These are phyloP conservation scores for Hymenoscyphus scutula DNA, from an alignment of 2,329 filamentous ascomycete species.

Conservation along the genomic window DNA sequence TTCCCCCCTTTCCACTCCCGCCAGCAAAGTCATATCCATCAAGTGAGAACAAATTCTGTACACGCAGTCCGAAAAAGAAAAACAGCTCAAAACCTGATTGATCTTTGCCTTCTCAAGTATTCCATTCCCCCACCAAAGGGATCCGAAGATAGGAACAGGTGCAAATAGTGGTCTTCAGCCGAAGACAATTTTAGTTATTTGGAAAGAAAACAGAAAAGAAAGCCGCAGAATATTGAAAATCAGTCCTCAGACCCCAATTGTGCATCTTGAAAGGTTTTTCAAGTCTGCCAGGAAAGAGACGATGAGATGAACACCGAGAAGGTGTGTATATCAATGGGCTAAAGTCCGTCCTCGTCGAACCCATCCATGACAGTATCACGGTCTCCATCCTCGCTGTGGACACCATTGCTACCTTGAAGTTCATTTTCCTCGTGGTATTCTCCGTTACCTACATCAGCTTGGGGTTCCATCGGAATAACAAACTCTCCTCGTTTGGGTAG, in stretches of 20 bases:
- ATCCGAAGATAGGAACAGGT: not conserved
- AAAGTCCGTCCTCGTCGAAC: no score
- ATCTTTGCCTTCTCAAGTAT: not conserved
- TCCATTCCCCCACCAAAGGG: not conserved
- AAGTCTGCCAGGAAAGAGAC: no score
- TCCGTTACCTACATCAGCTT: not conserved
- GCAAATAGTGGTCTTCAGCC: not conserved
- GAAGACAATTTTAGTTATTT: not conserved
- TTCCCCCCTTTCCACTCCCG: no score
- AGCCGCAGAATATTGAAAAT: no score
- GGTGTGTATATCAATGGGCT: no score
- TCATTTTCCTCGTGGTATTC: not conserved
- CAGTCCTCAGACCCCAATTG: no score
- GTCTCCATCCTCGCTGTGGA: no score
- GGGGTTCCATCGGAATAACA: not conserved
- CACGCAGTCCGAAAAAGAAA: not conserved
- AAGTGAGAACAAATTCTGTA: not conserved
- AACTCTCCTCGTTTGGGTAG: slow-evolving; percentile 6
- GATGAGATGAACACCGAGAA: no score
- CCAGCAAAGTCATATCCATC: not conserved
- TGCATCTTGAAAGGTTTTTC: no score
- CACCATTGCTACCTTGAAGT: not conserved
- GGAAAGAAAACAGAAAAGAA: no score
- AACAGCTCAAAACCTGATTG: not conserved
- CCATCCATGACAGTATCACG: no score